These are phyloP conservation scores for Leishmania guyanensis DNA, from an alignment of 208 protist genomes.

Conservation along the genomic window DNA sequence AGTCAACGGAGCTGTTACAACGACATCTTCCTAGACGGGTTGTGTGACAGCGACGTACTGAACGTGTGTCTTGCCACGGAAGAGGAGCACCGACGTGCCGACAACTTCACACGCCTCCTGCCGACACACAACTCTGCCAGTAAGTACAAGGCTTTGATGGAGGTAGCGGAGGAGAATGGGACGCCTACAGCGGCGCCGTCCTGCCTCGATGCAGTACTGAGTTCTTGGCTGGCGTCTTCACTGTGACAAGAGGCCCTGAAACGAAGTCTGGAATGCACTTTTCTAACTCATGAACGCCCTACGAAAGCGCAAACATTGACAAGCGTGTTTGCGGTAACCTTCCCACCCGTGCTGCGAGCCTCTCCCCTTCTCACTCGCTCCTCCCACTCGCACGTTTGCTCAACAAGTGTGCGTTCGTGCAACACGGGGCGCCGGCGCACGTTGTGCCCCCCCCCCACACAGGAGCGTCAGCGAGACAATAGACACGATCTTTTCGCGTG, in stretches of 20 bases:
- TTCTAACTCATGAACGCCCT: too few species aligned
- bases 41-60: slow-evolving; percentile 9
- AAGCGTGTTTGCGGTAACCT: background rate
- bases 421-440: too few species aligned
- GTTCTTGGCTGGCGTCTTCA: slow-evolving; percentile 29
- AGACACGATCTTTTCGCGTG: background rate
- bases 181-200: background rate
- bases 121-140: slow-evolving; percentile 46
- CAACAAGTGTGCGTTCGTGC: background rate
- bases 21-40: slow-evolving; percentile 38
- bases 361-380: background rate
- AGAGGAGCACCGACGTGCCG: slow-evolving; percentile 43
- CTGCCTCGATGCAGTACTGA: slow-evolving; percentile 47
- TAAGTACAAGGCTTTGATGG: slow-evolving; percentile 37
- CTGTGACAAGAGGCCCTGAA: background rate
- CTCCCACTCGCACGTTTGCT: background rate
- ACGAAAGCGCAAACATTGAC: background rate
- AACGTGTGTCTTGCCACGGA: slow-evolving; percentile 59
- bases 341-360: background rate
- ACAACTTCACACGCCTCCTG: slow-evolving; percentile 47
- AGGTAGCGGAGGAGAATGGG: background rate
- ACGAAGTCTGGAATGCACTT: background rate
- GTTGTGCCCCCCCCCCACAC: background rate
- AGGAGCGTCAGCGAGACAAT: background rate
- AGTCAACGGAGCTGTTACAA: background rate